Evolutionary conservation across 2,329 filamentous ascomycete species (phyloP), one percentile per base, ranked within the genome.

Genomic region (Aspergillus bombycis): DNA sequence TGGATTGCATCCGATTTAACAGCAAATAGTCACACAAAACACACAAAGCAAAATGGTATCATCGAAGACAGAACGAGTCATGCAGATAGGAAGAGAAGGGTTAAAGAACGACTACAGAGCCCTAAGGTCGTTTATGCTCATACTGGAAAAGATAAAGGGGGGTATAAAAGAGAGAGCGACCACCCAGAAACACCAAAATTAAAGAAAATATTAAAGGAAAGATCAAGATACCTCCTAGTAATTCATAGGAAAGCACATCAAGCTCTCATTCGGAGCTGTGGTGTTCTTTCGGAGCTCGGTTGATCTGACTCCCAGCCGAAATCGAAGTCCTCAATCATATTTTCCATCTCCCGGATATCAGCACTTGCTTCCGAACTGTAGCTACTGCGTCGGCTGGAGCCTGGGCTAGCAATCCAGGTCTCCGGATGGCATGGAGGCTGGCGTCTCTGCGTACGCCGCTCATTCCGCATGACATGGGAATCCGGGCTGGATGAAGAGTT

Each of bases 321-420:
- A 50, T 77, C 74, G 41, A 74, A 69, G 46, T 75, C 73, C 59
- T 74, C 71, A 16, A 75, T 70, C 71, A 75, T 74, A 45, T 73
- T 68, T 59, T 75, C 74, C 16, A 76, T 50, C n/a, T 72, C 73
- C 26, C 68, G 70, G 32, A 72, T 57, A 57, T 72, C 70, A 21
- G 62, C 65, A 32, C 71, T 70, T 48, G 62, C 59, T 30, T 71
- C 71, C 9, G 65, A 70, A 10, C 69, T 71, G 38, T 70, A 73
- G 10, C 70, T 75, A 34, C 69, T 68, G 21, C 68, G 63, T 10
- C 70, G 70, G 56, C 74, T 75, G 30, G 72, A 71, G 21, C 66
- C 70, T 1, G 71, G 71, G 34, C 72, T 73, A 8, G 70, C 73
- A 48, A 72, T 68, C 71, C 73, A 76, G 58, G 71, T 75, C 14